Evolutionary conservation across 2,329 filamentous ascomycete genomes (phyloP).

Genomic region (Exophiala alcalophila): DNA sequence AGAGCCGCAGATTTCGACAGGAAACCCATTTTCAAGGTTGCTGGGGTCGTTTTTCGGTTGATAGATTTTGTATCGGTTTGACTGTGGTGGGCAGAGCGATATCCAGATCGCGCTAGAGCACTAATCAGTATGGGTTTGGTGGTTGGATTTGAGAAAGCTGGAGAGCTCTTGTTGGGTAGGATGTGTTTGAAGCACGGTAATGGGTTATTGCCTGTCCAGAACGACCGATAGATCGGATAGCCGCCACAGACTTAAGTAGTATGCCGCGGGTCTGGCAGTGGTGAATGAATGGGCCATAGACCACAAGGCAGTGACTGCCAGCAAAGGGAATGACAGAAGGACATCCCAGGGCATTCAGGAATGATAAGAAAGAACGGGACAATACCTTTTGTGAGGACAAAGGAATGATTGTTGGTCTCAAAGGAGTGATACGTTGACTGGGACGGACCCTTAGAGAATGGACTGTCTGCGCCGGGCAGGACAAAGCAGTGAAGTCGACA

Average conservation of each 20-base stretch:
- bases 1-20: slow-evolving; percentile 33
- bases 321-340: neutral
- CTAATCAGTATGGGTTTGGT: slow-evolving; percentile 12
- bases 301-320: neutral
- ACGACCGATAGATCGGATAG: no score
- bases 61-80: slow-evolving; percentile 6
- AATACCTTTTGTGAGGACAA: slow-evolving; percentile 15
- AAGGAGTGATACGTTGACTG: slow-evolving; percentile 7
- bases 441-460: slow-evolving; percentile 18
- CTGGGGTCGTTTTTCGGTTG: slow-evolving; percentile 6
- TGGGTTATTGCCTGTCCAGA: no score
- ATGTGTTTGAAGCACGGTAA: slow-evolving; percentile 2
- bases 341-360: neutral
- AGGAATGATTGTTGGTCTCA: slow-evolving; percentile 21
- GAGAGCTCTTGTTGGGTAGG: neutral
- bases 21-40: slow-evolving; percentile 18
- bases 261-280: neutral
- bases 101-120: slow-evolving; percentile 19
- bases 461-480: slow-evolving; percentile 28
- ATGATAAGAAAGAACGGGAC: neutral
- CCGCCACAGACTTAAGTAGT: no score
- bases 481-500: slow-evolving; percentile 23
- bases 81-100: slow-evolving; percentile 22
- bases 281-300: neutral
- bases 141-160: slow-evolving; percentile 1